phyloP scores from a whole-genome alignment of 2,329 filamentous ascomycete species.

The Metarhizium humberi region DNA sequence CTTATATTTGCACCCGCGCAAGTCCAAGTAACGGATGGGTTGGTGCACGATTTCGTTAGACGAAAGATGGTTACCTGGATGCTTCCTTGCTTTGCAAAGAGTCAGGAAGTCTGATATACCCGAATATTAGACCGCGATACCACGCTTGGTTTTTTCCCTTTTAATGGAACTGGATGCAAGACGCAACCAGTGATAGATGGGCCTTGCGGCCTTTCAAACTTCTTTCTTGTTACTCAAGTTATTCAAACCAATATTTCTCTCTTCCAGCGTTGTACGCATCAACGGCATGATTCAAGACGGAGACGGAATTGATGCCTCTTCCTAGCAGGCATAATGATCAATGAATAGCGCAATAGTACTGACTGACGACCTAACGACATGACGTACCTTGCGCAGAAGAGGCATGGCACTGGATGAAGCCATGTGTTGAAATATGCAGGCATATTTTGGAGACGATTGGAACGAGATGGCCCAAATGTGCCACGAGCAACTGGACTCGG shows the following conservation, averaged over 20 bases:
- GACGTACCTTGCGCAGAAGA: not conserved
- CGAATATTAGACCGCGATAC: not conserved
- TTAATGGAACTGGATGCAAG: slow-evolving; percentile 5
- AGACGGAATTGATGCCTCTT: not conserved
- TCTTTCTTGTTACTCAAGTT: slow-evolving; percentile 5
- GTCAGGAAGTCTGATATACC: not conserved
- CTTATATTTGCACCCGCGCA: slow-evolving; percentile 9
- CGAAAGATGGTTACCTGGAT: not conserved
- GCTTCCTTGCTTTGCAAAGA: not conserved
- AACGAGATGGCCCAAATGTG: not conserved
- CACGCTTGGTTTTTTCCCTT: not conserved
- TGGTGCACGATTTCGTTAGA: slow-evolving; percentile 7
- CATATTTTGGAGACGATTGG: not conserved
- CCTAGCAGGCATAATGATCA: slow-evolving; percentile 3
- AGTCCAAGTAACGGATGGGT: slow-evolving; percentile 2
- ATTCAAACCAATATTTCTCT: slow-evolving; percentile 3
- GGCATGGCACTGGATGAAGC: not conserved
- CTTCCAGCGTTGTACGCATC: slow-evolving; percentile 9
- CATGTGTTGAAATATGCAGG: not conserved
- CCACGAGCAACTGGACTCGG: not conserved
- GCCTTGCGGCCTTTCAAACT: slow-evolving; percentile 6
- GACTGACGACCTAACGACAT: not conserved
- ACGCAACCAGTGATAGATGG: not conserved
- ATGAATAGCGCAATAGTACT: slow-evolving; percentile 5
- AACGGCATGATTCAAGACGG: not conserved